Evolutionary conservation across 768 basidiomycete genomes (phyloP).

Genomic region (Mycena latifolia): DNA sequence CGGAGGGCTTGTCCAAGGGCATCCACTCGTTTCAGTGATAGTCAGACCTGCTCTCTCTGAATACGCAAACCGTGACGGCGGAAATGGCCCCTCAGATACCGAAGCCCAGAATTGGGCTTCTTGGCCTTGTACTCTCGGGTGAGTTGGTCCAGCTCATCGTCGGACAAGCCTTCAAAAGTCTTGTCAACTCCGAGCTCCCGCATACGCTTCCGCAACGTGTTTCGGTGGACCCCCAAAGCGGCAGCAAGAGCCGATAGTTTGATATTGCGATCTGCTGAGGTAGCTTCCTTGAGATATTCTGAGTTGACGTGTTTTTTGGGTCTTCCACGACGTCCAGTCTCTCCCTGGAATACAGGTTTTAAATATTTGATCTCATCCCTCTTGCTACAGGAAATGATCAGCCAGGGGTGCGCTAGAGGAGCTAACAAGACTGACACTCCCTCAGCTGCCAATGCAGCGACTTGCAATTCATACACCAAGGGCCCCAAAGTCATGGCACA

Average conservation of each 20-base stretch:
- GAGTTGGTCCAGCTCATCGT: background rate
- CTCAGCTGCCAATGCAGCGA: background rate
- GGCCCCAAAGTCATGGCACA: background rate
- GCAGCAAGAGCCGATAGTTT: background rate
- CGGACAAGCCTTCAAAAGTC: background rate
- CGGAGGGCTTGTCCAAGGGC: too few species aligned
- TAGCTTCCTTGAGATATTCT: slow-evolving; percentile 6
- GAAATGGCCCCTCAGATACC: too few species aligned
- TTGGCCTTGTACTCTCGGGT: slow-evolving; percentile 17
- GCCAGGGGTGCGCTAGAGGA: too few species aligned
- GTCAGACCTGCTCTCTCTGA: too few species aligned
- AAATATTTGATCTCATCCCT: slow-evolving; percentile 6
- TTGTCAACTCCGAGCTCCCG: slow-evolving; percentile 3
- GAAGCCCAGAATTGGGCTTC: too few species aligned
- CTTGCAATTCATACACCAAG: slow-evolving; percentile 2
- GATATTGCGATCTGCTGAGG: slow-evolving; percentile 11
- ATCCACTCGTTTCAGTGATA: too few species aligned
- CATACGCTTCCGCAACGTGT: slow-evolving; percentile 5
- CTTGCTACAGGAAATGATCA: background rate
- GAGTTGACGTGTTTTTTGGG: slow-evolving; percentile 8
- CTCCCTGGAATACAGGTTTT: background rate
- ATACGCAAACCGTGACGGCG: too few species aligned
- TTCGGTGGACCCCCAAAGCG: background rate
- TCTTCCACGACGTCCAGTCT: background rate
- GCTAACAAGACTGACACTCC: slow-evolving; percentile 1